Conservation (phyloP, 495 filamentous ascomycete genomes). For the Pseudotulostoma volvatum region DNA sequence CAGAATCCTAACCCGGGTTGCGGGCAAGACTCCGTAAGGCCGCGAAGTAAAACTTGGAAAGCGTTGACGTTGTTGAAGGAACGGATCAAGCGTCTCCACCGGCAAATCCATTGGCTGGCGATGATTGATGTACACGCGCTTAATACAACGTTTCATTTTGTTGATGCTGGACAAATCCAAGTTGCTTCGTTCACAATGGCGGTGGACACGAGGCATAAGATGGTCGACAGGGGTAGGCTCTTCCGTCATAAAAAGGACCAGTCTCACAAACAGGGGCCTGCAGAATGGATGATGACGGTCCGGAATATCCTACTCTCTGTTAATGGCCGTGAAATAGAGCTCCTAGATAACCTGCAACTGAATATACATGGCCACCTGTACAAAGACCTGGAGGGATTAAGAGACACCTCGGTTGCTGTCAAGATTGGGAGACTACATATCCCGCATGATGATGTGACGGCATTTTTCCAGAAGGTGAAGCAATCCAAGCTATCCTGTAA, state of each 20-base stretch:
- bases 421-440: conserved; percentile 83
- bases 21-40: conserved; percentile 6
- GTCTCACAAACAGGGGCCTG: conserved; percentile 57
- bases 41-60: conserved; percentile 62
- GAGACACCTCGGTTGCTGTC: conserved; percentile 75
- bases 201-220: conserved; percentile 79
- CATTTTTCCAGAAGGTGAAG: conserved; percentile 38
- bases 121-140: conserved; percentile 82
- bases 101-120: conserved; percentile 72
- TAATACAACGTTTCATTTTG: conserved; percentile 55
- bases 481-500: conserved; percentile 16
- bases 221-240: conserved; percentile 77
- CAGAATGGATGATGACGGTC: conserved; percentile 83
- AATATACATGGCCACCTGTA: conserved; percentile 91
- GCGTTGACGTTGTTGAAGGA: conserved; percentile 62
- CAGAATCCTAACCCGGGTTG: conserved; percentile 5
- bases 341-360: conserved; percentile 73
- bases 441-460: conserved; percentile 70
- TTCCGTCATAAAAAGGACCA: conserved; percentile 68
- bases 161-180: conserved; percentile 69
- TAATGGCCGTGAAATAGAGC: conserved; percentile 70
- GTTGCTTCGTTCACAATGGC: conserved; percentile 70
- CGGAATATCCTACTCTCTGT: conserved; percentile 78
- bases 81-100: conserved; percentile 67
- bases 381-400: conserved; percentile 68